Base-by-base conservation (phyloP, 805 yeast genomes). In the Metschnikowia hibisci region DNA sequence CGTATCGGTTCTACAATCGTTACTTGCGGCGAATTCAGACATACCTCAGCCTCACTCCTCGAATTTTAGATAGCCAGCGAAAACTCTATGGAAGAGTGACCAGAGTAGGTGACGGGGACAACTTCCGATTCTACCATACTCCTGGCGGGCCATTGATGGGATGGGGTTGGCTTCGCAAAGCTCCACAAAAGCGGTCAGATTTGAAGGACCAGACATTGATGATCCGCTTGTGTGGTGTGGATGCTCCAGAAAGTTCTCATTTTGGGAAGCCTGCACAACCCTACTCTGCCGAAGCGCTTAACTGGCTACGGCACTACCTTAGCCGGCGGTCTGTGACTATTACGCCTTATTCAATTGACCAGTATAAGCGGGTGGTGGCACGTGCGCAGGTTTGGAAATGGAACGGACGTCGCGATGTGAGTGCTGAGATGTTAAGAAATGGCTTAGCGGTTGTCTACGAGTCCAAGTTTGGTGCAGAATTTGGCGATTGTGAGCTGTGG, bases 171-270 rank as follows among this genome's bases (percentile, higher is more conserved):
- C 58, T 87, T 18, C 67, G 99, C 27, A 52, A 61, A 10, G 69
- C 79, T 0, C 98, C 98, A 0, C 62, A 66, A 9, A 57, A 63
- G 43, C 54, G 75, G 65, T 37, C 74, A 62, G 44, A 57, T 55
- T 60, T 80, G 30, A 78, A 80, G 48, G 77, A 77, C 47, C 71
- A 82, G 50, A 93, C 99, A 0, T 67, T 93, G 29, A 82, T 84
- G 62, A 78, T 93, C 4, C 72, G 99, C 37, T 66, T 93, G 15
- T 85, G 93, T 63, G 99, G 97, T 0, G 83, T 91, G 12, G 99
- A 93, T 71, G 99, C 99, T 0, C 99, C 99, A 1, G 99, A 93
- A 58, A 70, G 95, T 33, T 78, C 95, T 1, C 97, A 93, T 67
- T 93, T 87, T 63, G 99, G 99, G 1, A 84, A 85, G 47, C 89